phyloP scores from a whole-genome alignment of 371 early-diverging fungal species.

The Mortierella sp. region DNA sequence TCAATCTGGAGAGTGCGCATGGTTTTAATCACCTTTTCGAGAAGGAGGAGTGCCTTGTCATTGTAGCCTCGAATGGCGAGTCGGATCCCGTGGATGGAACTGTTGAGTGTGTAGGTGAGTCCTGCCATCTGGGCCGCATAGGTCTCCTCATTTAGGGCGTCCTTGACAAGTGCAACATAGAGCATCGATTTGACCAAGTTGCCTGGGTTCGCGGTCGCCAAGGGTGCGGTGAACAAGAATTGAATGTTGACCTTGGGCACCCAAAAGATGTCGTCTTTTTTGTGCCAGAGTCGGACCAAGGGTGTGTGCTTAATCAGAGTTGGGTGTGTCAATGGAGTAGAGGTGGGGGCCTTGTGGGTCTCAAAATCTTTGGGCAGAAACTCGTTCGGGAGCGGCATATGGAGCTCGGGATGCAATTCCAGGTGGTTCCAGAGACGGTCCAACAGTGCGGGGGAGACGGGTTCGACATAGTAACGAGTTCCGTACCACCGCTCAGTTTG shows the following conservation, averaged over 20 bases:
- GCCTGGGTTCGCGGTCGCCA: conserved; percentile 44
- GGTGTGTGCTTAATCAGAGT: conserved; percentile 72
- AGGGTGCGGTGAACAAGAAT: conserved; percentile 14
- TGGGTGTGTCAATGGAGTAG: conserved; percentile 58
- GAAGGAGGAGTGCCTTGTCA: conserved; percentile 81
- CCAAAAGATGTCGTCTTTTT: conserved; percentile 92
- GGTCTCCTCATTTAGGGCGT: conserved; percentile 81
- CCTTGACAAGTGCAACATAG: conserved; percentile 81
- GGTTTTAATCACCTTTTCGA: conserved; percentile 74
- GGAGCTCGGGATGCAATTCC: conserved; percentile 66
- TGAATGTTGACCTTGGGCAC: conserved; percentile 74
- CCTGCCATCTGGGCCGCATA: conserved; percentile 93
- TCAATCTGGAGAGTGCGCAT: conserved; percentile 75
- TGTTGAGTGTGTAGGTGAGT: conserved; percentile 74
- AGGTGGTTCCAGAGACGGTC: conserved; percentile 59
- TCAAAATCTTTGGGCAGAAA: conserved; percentile 86
- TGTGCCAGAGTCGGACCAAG: conserved; percentile 87
- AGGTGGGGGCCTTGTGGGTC: conserved; percentile 54
- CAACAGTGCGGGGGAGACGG: conserved; percentile 67
- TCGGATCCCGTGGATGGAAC: conserved; percentile 71
- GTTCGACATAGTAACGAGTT: conserved; percentile 79
- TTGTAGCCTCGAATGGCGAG: conserved; percentile 84
- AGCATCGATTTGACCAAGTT: conserved; percentile 65
- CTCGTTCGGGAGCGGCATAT: conserved; percentile 81
- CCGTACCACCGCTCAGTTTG: conserved; percentile 84